Conservation (phyloP, 2,329 filamentous ascomycete genomes). For the Talaromyces sp. region DNA sequence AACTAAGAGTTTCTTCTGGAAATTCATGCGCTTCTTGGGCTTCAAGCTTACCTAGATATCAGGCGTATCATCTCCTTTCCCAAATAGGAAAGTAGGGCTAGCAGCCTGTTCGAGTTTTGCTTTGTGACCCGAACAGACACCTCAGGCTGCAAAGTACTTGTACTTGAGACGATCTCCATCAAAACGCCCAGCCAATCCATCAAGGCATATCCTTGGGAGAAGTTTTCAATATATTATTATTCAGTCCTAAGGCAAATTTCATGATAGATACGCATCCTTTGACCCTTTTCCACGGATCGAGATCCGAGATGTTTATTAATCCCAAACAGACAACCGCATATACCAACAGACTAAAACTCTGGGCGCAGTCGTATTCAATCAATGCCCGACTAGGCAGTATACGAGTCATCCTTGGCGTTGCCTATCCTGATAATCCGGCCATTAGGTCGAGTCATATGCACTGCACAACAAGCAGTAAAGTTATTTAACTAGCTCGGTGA, state of each 20-base stretch:
- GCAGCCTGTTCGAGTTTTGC: background rate
- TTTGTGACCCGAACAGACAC: background rate
- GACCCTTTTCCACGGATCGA: background rate
- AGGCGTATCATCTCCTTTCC: background rate
- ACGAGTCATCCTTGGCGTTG: background rate
- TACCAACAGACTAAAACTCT: background rate
- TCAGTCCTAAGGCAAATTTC: background rate
- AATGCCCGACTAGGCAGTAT: background rate
- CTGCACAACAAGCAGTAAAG: background rate
- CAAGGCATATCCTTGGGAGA: background rate
- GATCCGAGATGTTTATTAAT: background rate
- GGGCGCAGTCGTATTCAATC: background rate
- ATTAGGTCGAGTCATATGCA: background rate
- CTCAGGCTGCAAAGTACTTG: background rate
- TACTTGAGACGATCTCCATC: background rate
- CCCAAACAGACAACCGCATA: background rate
- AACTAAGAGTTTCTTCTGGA: background rate
- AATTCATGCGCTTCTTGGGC: too few relatives aligned
- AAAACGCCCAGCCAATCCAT: background rate
- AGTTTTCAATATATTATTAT: too few relatives aligned
- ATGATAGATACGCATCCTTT: background rate
- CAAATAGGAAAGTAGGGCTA: background rate
- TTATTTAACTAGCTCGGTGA: background rate
- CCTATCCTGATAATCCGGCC: background rate
- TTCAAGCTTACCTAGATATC: background rate